Evolutionary conservation across 495 filamentous ascomycete genomes (phyloP).

Genomic region (Venustampulla echinocandica): DNA sequence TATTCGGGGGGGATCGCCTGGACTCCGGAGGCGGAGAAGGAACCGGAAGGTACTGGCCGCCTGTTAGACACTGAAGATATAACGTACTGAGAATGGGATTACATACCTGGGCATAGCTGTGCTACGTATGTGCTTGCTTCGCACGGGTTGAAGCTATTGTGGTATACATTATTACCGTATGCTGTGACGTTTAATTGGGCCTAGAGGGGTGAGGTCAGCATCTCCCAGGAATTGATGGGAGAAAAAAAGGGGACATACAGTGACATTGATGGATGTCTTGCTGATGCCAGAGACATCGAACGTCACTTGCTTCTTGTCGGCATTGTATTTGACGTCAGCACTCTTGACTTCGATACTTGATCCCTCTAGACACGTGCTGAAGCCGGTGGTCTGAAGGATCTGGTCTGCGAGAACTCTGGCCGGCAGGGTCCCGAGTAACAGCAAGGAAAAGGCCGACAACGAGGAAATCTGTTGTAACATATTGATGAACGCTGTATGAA

Average conservation of each 20-base stretch:
- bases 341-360: conserved; percentile 62
- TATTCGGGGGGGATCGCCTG: conserved; percentile 61
- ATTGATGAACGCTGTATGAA: conserved; percentile 3
- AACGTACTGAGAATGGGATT: background rate
- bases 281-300: conserved; percentile 85
- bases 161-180: conserved; percentile 78
- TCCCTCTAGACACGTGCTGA: conserved; percentile 61
- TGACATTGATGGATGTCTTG: conserved; percentile 66
- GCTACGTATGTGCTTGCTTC: conserved; percentile 51
- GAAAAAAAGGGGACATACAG: conserved; percentile 11
- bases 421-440: conserved; percentile 26
- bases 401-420: conserved; percentile 44
- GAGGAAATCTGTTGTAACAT: conserved; percentile 17
- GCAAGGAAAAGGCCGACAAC: conserved; percentile 17
- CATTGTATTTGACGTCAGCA: conserved; percentile 72
- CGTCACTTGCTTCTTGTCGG: conserved; percentile 55
- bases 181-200: conserved; percentile 72
- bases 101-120: conserved; percentile 75
- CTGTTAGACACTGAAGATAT: too few relatives aligned
- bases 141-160: conserved; percentile 77
- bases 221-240: background rate
- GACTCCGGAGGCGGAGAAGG: conserved; percentile 61
- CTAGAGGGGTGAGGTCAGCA: background rate
- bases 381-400: conserved; percentile 71
- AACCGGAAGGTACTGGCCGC: conserved; percentile 64